Evolutionary conservation across 257 asterid genomes (phyloP).

Genomic region (Anisodus acutangulus): DNA sequence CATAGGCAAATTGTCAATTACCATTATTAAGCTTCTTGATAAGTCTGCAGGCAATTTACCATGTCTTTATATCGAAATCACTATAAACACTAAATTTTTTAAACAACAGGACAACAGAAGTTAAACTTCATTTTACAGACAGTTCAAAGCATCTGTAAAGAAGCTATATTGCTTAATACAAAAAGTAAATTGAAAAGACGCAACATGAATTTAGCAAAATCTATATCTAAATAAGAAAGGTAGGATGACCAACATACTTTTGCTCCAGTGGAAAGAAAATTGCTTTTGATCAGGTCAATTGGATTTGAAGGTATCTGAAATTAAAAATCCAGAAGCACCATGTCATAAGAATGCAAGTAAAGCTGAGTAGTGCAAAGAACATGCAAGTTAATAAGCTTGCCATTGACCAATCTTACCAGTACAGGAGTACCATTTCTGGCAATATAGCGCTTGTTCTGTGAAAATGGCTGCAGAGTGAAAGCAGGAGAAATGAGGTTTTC

Average conservation of each 20-base stretch:
- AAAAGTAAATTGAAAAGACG: not conserved
- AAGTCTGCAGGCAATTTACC: not conserved
- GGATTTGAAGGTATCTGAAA: slow-evolving; percentile 89
- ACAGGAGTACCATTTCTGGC: slow-evolving; percentile 76
- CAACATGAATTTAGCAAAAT: not conserved
- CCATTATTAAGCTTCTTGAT: slow-evolving; percentile 18
- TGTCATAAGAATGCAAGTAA: not conserved
- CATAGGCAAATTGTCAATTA: not conserved
- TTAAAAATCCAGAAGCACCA: slow-evolving; percentile 20
- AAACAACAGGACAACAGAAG: not conserved
- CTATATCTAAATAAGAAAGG: not conserved
- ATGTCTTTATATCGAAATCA: not conserved
- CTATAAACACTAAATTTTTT: not conserved
- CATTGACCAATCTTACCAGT: slow-evolving; percentile 52
- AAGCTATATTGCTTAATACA: not conserved
- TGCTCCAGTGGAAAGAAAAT: slow-evolving; percentile 70
- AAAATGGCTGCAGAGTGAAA: slow-evolving; percentile 71
- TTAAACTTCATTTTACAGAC: not conserved
- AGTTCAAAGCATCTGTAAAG: not conserved
- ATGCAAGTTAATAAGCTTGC: not conserved
- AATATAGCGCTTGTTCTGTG: slow-evolving; percentile 84
- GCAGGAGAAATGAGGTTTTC: slow-evolving; percentile 19
- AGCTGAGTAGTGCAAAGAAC: not conserved
- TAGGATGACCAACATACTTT: slow-evolving; percentile 57
- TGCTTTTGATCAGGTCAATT: slow-evolving; percentile 66